Evolutionary conservation across 495 filamentous ascomycete genomes (phyloP), one percentile per base, ranked within the genome.

Genomic region (Hypoxylon fragiforme): DNA sequence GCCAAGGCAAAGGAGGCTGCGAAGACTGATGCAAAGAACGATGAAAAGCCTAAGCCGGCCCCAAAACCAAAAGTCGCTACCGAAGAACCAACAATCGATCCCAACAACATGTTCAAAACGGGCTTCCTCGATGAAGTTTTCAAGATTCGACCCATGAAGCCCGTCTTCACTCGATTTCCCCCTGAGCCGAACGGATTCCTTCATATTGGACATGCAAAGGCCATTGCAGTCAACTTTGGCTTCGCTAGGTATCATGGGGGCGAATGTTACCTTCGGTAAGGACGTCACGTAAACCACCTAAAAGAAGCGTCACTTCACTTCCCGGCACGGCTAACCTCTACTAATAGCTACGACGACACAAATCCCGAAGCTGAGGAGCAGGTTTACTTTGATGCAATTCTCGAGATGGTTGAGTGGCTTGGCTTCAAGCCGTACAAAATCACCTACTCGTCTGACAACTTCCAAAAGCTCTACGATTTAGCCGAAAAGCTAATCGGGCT

Each of bases 221-320:
- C 94, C n/a, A 97, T 98, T 70, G 84, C 90, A 0, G 81, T 97
- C 63, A 98, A 97, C 73, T 97, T 97, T 68, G 95, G 94, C 0
- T 97, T 96, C 72, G 94, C 94, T 8, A 84, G 81, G 59, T 84
- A 86, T 63, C 87, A 96, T 68, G 86, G 86, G 9, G 95, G 95
- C 44, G 75, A 87, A 47, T 77, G 77, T 64, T 73, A 75, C 62
- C 58, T 74, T 44, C 50, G 64, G 58, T 62, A 52, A 52, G 58
- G 12, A 42, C 12, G 7, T 37, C 44, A 18, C 34, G 13, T n/a
- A 7, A 38, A n/a, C n/a, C n/a, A n/a, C n/a, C 15, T 18, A 12
- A 11, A 6, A 11, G 53, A 14, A 68, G 83, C 77, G 40, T 28
- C 4, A 9, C 24, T 4, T 28, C 24, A 85, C 74, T 39, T 13